phyloP scores from a whole-genome alignment of 2,329 filamentous ascomycete species.

The Ophiosphaerella korrae region DNA sequence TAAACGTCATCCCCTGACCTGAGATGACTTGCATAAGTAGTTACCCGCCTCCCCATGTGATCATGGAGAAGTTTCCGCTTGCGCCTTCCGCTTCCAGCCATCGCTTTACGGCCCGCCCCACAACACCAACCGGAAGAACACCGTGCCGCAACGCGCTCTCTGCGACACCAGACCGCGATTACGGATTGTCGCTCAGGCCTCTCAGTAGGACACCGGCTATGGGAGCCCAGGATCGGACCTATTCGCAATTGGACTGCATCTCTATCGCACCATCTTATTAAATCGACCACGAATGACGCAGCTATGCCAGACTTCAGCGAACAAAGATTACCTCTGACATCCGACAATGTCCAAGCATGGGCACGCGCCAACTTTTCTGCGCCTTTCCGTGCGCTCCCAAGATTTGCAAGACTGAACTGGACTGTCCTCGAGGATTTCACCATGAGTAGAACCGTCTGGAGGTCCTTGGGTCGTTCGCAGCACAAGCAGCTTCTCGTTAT shows the following conservation, averaged over 20 bases:
- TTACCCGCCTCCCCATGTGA: constrained; percentile 2
- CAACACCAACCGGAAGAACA: constrained; percentile 4
- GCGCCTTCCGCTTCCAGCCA: constrained; percentile 9
- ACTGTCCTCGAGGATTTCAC: constrained; percentile 33
- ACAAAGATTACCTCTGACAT: constrained; percentile 30
- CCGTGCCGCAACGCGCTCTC: constrained; percentile 7
- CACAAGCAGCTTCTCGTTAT: constrained; percentile 37
- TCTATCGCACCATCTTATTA: neutral
- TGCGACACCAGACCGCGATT: constrained; percentile 4
- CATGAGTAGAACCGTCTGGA: constrained; percentile 30
- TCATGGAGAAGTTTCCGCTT: constrained; percentile 5
- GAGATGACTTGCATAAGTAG: too few species aligned
- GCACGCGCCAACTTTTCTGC: constrained; percentile 26
- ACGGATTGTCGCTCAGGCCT: constrained; percentile 4
- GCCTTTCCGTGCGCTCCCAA: constrained; percentile 24
- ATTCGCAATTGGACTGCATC: constrained; percentile 5
- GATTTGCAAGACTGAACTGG: constrained; percentile 25
- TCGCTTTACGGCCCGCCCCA: constrained; percentile 6
- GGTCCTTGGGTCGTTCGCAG: constrained; percentile 30
- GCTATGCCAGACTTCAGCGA: constrained; percentile 34
- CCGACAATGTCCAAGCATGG: constrained; percentile 30
- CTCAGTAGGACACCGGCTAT: constrained; percentile 4
- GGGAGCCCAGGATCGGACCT: constrained; percentile 1
- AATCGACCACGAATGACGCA: constrained; percentile 6
- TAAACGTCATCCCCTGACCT: neutral